phyloP scores from a whole-genome alignment of 495 filamentous ascomycete species.

The Emericellopsis terricola region DNA sequence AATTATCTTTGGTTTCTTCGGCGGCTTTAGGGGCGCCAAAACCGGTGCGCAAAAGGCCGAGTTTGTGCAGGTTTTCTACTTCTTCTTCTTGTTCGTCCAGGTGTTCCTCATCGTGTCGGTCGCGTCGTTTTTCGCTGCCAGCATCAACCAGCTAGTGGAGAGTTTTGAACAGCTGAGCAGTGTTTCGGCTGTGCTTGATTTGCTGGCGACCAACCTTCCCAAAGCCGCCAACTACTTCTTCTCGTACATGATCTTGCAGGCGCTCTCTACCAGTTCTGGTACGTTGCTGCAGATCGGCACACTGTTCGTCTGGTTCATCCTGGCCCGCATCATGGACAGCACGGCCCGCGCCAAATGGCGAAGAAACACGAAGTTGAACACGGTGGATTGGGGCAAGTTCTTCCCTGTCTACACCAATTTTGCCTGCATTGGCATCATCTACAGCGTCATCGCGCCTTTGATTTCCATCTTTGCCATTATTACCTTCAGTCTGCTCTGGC shows the following conservation, averaged over 20 bases:
- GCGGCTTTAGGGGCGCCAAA: slow-evolving; percentile 57
- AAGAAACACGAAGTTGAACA: slow-evolving; percentile 60
- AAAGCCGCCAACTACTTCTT: slow-evolving; percentile 94
- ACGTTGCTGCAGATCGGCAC: slow-evolving; percentile 71
- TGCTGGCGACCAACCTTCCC: slow-evolving; percentile 71
- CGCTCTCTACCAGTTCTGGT: slow-evolving; percentile 75
- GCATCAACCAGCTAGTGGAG: slow-evolving; percentile 42
- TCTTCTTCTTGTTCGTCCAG: slow-evolving; percentile 87
- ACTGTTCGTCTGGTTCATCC: slow-evolving; percentile 62
- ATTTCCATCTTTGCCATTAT: slow-evolving; percentile 89
- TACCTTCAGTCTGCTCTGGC: slow-evolving; percentile 89
- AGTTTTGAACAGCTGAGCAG: slow-evolving; percentile 19
- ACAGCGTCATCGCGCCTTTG: slow-evolving; percentile 75
- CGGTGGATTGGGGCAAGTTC: slow-evolving; percentile 79
- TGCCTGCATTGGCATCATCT: slow-evolving; percentile 85
- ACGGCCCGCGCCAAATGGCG: slow-evolving; percentile 82
- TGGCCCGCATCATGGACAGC: slow-evolving; percentile 60
- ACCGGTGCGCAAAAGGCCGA: slow-evolving; percentile 70
- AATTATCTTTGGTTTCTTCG: slow-evolving; percentile 49
- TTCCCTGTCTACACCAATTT: slow-evolving; percentile 94
- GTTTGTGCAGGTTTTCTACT: slow-evolving; percentile 82
- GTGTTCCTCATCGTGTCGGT: slow-evolving; percentile 88
- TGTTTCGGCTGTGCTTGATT: slow-evolving; percentile 35
- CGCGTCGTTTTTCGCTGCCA: slow-evolving; percentile 56
- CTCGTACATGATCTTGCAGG: slow-evolving; percentile 92